Evolutionary conservation across 2,329 filamentous ascomycete species (phyloP).

Genomic region (Beauveria scarabaeidicola): DNA sequence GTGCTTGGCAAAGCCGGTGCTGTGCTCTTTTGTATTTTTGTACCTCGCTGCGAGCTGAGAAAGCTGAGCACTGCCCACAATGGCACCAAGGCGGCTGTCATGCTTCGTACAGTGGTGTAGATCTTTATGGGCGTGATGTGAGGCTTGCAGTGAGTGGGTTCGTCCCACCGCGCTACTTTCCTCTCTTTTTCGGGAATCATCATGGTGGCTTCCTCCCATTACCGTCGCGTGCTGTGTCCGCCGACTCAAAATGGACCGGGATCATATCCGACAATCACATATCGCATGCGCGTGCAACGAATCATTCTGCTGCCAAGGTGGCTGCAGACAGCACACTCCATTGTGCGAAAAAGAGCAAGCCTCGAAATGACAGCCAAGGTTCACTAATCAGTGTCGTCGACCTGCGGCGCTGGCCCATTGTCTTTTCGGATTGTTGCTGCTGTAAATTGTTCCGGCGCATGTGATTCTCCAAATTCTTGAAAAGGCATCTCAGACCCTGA

Average conservation of each 20-base stretch:
- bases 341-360: too few species aligned
- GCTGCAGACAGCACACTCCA: not conserved
- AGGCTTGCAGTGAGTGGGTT: not conserved
- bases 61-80: not conserved
- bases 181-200: constrained; percentile 2
- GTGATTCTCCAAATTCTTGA: not conserved
- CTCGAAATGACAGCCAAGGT: not conserved
- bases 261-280: not conserved
- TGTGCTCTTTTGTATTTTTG: too few species aligned
- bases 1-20: not conserved
- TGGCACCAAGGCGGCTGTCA: not conserved
- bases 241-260: not conserved
- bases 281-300: not conserved
- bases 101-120: not conserved
- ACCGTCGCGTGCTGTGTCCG: not conserved
- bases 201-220: not conserved
- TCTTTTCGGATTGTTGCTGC: not conserved
- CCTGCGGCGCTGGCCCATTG: not conserved
- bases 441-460: not conserved
- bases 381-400: not conserved
- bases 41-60: not conserved
- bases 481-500: not conserved
- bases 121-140: not conserved
- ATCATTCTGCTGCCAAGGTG: not conserved
- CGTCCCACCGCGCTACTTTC: not conserved